phyloP scores from a whole-genome alignment of 2,329 filamentous ascomycete species.

The Phaeophleospora eucalypticola region DNA sequence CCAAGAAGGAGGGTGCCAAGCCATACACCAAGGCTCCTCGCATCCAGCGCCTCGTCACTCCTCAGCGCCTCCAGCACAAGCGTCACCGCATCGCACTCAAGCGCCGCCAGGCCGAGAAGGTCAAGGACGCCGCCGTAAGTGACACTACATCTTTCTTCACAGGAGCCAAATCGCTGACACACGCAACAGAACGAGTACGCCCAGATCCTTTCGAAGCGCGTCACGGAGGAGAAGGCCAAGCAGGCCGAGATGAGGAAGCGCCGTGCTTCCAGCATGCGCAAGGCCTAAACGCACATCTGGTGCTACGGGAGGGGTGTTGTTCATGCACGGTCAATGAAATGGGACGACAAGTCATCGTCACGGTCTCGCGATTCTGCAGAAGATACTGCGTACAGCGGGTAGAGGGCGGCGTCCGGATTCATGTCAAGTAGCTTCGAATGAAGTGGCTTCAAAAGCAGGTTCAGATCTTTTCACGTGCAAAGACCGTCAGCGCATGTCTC shows the following conservation, averaged over 20 bases:
- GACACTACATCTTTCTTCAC: background rate
- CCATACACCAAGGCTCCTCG: slow-evolving; percentile 99
- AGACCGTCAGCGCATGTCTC: background rate
- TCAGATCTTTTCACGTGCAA: background rate
- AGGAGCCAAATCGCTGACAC: slow-evolving; percentile 35
- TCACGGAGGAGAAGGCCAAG: slow-evolving; percentile 89
- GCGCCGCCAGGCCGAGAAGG: slow-evolving; percentile 92
- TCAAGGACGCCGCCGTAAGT: slow-evolving; percentile 98
- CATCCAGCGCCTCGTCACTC: slow-evolving; percentile 99
- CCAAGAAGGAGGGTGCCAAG: slow-evolving; percentile 96
- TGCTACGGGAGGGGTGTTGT: background rate
- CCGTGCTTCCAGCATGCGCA: slow-evolving; percentile 90
- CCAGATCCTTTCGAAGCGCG: slow-evolving; percentile 92
- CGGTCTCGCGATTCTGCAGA: slow-evolving; percentile 12
- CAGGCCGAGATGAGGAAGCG: slow-evolving; percentile 95
- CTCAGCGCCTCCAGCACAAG: slow-evolving; percentile 99
- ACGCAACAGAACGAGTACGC: slow-evolving; percentile 83
- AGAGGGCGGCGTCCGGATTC: slow-evolving; percentile 12
- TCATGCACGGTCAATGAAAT: slow-evolving; percentile 10
- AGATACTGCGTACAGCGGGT: slow-evolving; percentile 16
- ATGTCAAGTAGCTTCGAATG: slow-evolving; percentile 13
- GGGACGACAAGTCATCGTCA: slow-evolving; percentile 11
- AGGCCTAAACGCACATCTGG: slow-evolving; percentile 46
- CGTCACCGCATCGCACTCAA: slow-evolving; percentile 96
- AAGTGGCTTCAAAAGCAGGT: background rate